phyloP scores from a whole-genome alignment of 2,329 filamentous ascomycete genomes.

The Paracorniculantispora psalliotae region DNA sequence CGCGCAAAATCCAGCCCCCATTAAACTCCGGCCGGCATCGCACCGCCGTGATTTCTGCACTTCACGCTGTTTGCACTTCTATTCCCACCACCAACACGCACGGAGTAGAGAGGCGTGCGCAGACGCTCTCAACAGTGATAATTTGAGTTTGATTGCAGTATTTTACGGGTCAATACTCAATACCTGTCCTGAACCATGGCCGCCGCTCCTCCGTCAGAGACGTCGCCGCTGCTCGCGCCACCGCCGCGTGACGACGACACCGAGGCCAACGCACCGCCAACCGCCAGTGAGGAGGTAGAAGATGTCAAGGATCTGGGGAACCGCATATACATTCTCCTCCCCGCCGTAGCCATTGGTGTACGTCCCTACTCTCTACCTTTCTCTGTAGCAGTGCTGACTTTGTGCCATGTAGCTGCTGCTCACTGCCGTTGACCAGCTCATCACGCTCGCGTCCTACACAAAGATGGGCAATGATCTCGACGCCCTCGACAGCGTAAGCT shows the following conservation, averaged over 20 bases:
- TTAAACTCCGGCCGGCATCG: no score
- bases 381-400: not conserved
- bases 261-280: slow-evolving; percentile 10
- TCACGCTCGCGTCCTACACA: slow-evolving; percentile 73
- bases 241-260: not conserved
- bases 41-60: no score
- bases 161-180: no score
- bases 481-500: slow-evolving; percentile 68
- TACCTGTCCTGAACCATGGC: no score
- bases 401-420: slow-evolving; percentile 56
- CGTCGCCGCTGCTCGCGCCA: slow-evolving; percentile 24
- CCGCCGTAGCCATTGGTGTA: slow-evolving; percentile 35
- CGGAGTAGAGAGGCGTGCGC: no score
- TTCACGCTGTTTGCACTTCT: no score
- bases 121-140: no score
- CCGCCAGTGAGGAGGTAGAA: not conserved
- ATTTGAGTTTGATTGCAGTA: no score
- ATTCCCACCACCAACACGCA: no score
- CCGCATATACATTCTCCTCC: slow-evolving; percentile 34
- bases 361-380: not conserved
- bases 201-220: slow-evolving; percentile 22
- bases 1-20: no score
- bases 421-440: slow-evolving; percentile 69
- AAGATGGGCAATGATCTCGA: slow-evolving; percentile 71
- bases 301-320: slow-evolving; percentile 24